These are phyloP conservation scores for Agaricus blazei DNA, from an alignment of 768 basidiomycete genomes.

Conservation along the genomic window DNA sequence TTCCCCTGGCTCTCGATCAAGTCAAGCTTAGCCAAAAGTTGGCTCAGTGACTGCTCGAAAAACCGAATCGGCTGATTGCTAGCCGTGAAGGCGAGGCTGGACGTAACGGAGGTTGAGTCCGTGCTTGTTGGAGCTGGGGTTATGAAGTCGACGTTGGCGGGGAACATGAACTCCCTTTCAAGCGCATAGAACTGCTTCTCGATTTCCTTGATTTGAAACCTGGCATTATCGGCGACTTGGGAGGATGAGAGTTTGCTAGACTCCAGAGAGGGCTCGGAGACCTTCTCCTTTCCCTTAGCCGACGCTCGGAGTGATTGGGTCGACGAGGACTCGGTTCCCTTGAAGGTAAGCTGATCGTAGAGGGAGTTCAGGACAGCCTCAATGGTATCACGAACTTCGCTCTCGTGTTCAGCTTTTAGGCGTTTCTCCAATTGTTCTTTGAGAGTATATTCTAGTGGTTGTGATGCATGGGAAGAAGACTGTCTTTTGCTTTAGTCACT, in stretches of 20 bases:
- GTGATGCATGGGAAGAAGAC: background rate
- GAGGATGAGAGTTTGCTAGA: conserved; percentile 16
- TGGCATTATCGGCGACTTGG: conserved; percentile 25
- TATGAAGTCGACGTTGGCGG: conserved; percentile 35
- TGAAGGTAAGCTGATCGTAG: conserved; percentile 7
- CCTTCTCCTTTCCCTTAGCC: conserved; percentile 36
- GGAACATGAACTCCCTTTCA: conserved; percentile 34
- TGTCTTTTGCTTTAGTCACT: background rate
- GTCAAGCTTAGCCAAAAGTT: conserved; percentile 54
- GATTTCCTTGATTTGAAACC: conserved; percentile 36
- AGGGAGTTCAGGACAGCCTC: conserved; percentile 35
- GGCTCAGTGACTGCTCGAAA: conserved; percentile 56
- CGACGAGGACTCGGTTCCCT: conserved; percentile 1
- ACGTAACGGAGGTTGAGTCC: conserved; percentile 17
- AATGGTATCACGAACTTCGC: conserved; percentile 34
- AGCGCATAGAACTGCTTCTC: conserved; percentile 35
- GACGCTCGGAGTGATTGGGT: background rate
- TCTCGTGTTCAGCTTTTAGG: conserved; percentile 22
- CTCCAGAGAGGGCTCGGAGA: conserved; percentile 1
- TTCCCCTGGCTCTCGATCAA: conserved; percentile 58
- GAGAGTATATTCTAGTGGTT: conserved; percentile 11
- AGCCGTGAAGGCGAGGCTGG: conserved; percentile 49
- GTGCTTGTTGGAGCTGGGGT: conserved; percentile 21
- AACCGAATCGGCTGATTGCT: conserved; percentile 56
- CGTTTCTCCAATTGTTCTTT: conserved; percentile 28